Evolutionary conservation across 805 yeast species (phyloP), one percentile per base, ranked within the genome.

Genomic region (Yamadazyma tumulicola): DNA sequence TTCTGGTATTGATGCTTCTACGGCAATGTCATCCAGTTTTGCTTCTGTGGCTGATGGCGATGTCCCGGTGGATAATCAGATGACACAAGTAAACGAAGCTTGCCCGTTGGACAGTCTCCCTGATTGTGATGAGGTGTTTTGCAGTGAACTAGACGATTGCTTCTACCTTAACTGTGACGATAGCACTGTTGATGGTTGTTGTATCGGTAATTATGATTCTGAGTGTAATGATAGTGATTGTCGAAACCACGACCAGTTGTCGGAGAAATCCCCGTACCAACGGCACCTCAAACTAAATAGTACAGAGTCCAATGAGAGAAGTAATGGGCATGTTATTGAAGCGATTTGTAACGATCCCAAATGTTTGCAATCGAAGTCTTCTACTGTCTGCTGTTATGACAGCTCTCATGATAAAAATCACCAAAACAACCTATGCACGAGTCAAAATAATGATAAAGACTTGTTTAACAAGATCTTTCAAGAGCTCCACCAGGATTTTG

Each of bases 81-180:
- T 9, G 11, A 9, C 9, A 21, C 11, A 9, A 11, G 23, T 9
- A 9, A 11, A 11, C 9, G 11, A 21, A 9, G 33, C 33, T 28
- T 43, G 48, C 29, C 48, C 48, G 8, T 26, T 43, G n/a, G 69
- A 63, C 12, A 57, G 47, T 16, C 42, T 55, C 23, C 54, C 56
- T 7, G 32, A 54, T 26, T 67, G 72, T 46, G 54, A 59, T 23
- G 72, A 64, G 31, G 58, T 67, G 3, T 53, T 64, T 25, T 67
- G 72, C 41, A 62, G 61, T 31, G 72, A 66, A 25, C 47, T 66
- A n/a, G 69, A 67, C 35, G 71, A 67, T 47, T 67, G 72, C 41
- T 67, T 58, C 47, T 67, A 59, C 36, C 41, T 47, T 15, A 51
- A 48, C 29, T 67, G 73, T 44, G 62, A 55, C 34, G 61, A 52